Conservation (phyloP, 768 basidiomycete species). For the Rhodotorula graminis region DNA sequence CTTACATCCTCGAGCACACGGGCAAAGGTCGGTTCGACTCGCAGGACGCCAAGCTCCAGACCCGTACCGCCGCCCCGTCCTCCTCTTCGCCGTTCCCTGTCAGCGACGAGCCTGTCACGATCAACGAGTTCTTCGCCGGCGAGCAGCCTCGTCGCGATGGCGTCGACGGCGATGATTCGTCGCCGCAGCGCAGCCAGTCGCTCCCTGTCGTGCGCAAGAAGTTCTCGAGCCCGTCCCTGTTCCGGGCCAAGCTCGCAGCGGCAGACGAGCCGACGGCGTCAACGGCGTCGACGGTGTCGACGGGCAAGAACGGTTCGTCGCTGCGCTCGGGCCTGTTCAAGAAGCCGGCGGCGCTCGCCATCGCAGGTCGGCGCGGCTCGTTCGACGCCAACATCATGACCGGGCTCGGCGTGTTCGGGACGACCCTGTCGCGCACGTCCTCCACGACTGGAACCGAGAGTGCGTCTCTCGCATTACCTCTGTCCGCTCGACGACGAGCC, state of each 20-base stretch:
- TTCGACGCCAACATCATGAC: conserved; percentile 12
- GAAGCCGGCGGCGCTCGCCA: conserved; percentile 4
- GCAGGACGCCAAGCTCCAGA: conserved; percentile 37
- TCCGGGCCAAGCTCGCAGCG: background rate
- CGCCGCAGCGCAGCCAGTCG: background rate
- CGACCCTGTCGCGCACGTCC: conserved; percentile 41
- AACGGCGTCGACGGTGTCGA: background rate
- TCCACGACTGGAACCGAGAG: conserved; percentile 42
- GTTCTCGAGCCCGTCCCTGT: conserved; percentile 3
- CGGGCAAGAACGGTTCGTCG: conserved; percentile 17
- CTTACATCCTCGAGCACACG: conserved; percentile 36
- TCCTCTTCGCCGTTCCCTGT: background rate
- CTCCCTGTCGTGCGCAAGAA: conserved; percentile 1
- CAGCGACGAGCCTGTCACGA: conserved; percentile 12
- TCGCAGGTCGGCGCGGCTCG: conserved; percentile 5
- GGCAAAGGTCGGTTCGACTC: conserved; percentile 40
- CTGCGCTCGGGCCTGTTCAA: conserved; percentile 22
- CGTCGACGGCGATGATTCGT: background rate
- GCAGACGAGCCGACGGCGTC: conserved; percentile 2
- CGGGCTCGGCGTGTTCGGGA: conserved; percentile 7
- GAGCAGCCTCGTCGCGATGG: background rate
- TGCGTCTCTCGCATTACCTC: background rate
- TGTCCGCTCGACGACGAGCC: background rate
- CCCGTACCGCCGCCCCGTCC: background rate
- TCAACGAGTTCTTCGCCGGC: conserved; percentile 36